Conservation (phyloP, 2,329 filamentous ascomycete genomes). For the Ceratocystiopsis minuta region DNA sequence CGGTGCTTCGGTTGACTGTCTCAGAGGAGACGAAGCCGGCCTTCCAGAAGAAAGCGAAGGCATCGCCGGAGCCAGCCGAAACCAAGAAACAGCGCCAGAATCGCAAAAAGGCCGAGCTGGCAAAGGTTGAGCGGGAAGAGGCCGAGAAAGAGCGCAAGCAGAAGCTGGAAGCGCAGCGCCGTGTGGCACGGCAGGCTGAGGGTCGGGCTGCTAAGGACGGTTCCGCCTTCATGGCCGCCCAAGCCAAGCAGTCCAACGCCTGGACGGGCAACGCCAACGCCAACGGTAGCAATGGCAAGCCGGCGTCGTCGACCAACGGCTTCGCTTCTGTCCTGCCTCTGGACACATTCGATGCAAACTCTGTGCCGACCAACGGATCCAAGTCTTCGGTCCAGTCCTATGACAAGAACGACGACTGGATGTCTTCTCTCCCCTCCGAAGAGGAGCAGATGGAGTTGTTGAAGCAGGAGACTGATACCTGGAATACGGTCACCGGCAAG, state of each 20-base stretch:
- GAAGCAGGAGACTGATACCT: slow-evolving; percentile 32
- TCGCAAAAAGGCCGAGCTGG: slow-evolving; percentile 68
- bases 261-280: slow-evolving; percentile 19
- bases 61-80: slow-evolving; percentile 45
- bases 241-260: slow-evolving; percentile 18
- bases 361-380: slow-evolving; percentile 6
- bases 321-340: slow-evolving; percentile 29
- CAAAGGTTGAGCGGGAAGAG: slow-evolving; percentile 56
- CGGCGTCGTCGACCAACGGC: slow-evolving; percentile 17
- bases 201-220: slow-evolving; percentile 73
- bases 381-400: slow-evolving; percentile 16
- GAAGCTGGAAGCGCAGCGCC: slow-evolving; percentile 66
- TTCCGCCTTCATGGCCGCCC: slow-evolving; percentile 32
- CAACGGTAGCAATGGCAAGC: slow-evolving; percentile 20
- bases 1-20: slow-evolving; percentile 62
- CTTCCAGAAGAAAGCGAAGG: slow-evolving; percentile 43
- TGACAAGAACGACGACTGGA: slow-evolving; percentile 25
- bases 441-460: slow-evolving; percentile 44
- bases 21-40: slow-evolving; percentile 33
- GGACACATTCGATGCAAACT: slow-evolving; percentile 34
- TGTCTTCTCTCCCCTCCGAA: slow-evolving; percentile 36
- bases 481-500: slow-evolving; percentile 39
- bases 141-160: slow-evolving; percentile 62
- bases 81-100: slow-evolving; percentile 95
- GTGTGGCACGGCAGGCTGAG: slow-evolving; percentile 63